phyloP scores from a whole-genome alignment of 2,329 filamentous ascomycete genomes.

The Hysterium pulicare region DNA sequence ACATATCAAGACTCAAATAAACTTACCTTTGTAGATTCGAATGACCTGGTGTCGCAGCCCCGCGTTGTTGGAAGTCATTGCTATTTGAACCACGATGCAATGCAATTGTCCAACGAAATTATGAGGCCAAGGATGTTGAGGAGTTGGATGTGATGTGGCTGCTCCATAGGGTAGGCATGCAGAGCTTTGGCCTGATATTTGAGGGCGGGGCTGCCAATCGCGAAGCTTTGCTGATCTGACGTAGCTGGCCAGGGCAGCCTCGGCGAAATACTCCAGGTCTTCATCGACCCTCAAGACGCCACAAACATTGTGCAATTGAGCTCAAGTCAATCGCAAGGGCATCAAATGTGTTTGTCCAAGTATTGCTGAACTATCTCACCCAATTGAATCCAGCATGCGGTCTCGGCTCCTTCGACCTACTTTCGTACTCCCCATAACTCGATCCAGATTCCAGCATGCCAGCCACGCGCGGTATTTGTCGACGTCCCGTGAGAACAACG shows the following conservation, averaged over 20 bases:
- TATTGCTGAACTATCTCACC: no score
- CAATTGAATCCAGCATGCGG: slow-evolving; percentile 19
- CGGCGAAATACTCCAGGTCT: no score
- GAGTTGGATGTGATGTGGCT: neutral
- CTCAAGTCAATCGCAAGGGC: no score
- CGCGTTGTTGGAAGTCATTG: slow-evolving; percentile 43
- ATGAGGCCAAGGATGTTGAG: neutral
- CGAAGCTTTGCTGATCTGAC: slow-evolving; percentile 13
- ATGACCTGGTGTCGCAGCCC: slow-evolving; percentile 75
- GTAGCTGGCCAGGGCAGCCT: slow-evolving; percentile 12
- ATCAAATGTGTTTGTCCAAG: no score
- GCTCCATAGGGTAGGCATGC: neutral
- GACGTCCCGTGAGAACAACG: slow-evolving; percentile 9
- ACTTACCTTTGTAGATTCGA: slow-evolving; percentile 78
- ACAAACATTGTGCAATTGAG: no score
- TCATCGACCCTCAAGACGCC: no score
- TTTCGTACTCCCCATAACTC: slow-evolving; percentile 11
- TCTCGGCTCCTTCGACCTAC: slow-evolving; percentile 11
- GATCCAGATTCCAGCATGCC: slow-evolving; percentile 6
- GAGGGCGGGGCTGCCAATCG: neutral
- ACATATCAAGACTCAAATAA: neutral
- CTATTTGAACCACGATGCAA: neutral
- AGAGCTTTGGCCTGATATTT: neutral
- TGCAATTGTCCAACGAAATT: neutral
- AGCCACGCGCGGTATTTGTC: slow-evolving; percentile 12